Evolutionary conservation across 2,329 filamentous ascomycete species (phyloP), one percentile per base, ranked within the genome.

Genomic region (Botrytis fabae): DNA sequence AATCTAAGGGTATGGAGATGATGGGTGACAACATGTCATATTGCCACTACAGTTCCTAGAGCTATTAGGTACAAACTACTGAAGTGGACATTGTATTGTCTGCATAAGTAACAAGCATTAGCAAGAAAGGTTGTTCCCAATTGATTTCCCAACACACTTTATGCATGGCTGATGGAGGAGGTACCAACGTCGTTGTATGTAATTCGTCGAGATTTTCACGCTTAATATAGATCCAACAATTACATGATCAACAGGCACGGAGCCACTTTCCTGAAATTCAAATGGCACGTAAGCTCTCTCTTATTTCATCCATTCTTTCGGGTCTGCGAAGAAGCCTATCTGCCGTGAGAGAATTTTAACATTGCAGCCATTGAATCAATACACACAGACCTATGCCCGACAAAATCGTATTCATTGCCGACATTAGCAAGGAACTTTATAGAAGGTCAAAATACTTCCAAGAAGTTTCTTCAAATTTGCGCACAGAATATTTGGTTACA

Each of bases 401-500:
- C 28, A 25, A 62, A 40, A 51, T 61, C 25, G 46, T 60, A 35
- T 28, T 42, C 46, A 48, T 70, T 70, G 38, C 59, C 25, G 59
- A 64, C 69, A 38, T 70, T 42, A 70, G 59, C 4, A 64, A 70
- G 46, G 32, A 70, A 70, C 28, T 12, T 20, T 42, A 42, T 40
- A 32, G 25, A 54, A 70, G 44, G 38, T 51, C 18, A 20, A 42
- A 57, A 42, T 57, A 32, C 48, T 42, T 18, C 9, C 18, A 42
- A 42, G 35, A 42, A 57, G 38, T 68, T 42, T 68, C 65, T 68
- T 32, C 25, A 42, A 35, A 57, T 28, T 25, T 40, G 35, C 69
- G 69, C 69, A 70, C 69, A 64, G 69, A 57, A 68, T 48, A 68
- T 57, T 42, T 68, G 16, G 35, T 66, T 18, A 32, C 48, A 57